Base-by-base conservation (phyloP, 495 filamentous ascomycete genomes). In the Xylaria curta region DNA sequence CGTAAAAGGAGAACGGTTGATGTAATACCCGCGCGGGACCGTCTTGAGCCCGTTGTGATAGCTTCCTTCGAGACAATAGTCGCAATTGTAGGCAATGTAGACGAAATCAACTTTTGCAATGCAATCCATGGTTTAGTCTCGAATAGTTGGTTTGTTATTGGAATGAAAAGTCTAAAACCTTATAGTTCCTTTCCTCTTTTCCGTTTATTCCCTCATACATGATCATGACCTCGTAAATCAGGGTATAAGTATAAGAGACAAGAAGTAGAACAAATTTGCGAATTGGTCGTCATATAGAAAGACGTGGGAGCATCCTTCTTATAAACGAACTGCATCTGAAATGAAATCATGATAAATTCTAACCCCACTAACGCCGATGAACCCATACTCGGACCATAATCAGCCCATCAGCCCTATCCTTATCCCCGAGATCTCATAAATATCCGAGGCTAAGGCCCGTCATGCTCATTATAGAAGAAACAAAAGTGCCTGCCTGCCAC, bases 301-400 rank as follows among this genome's bases (percentile, higher is more conserved):
- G 24, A 19, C 12, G 33, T 38, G 31, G 54, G 33, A 60, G 2
- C 31, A 38, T 21, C 10, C 56, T 28, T 60, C 58, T 60, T 60
- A 60, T 60, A 60, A 36, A 21, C 13, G 1, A 31, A 15, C 31
- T 3, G 56, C 58, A 21, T 60, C n/a, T 5, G 19, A 21, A 4
- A 19, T 59, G 36, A 4, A 24, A 61, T 61, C 58, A 36, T 19
- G 21, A 42, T 42, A 42, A 72, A 44, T 24, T 6, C 60, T 10
- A 65, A 49, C 40, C 49, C 65, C 28, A 44, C 47, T 67, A 56
- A 67, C 65, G 31, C 65, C 65, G 28, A 40, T 67, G 31, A 66
- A 36, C 47, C 49, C 65, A 56, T 67, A 33, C 21, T 67, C 65
- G 65, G 49, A n/a, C 65, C 65, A 67, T 67, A 67, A 67, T 67